Percentiles rank a stretch among this genome's conserved stretches.
Conservation (phyloP, 2,329 filamentous ascomycete genomes). For the Fusarium sacchari region DNA sequence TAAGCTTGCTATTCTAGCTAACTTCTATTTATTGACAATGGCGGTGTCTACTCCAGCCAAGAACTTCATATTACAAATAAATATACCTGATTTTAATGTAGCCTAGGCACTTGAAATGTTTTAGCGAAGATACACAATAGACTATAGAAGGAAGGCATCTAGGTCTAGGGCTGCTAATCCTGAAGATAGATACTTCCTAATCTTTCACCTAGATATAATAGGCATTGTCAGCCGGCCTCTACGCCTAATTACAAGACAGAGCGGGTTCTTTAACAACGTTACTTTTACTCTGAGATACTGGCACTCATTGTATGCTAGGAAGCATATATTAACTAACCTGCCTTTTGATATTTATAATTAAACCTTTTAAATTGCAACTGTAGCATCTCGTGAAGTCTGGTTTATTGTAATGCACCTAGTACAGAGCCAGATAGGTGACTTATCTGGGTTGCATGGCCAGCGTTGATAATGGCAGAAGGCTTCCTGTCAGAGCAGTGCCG, state of each 20-base stretch:
- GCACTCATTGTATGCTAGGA: background rate
- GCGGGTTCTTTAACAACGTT: background rate
- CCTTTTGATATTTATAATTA: background rate
- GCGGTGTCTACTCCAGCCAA: background rate
- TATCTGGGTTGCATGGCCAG: background rate
- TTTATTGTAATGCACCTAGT: constrained; percentile 4
- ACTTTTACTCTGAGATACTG: background rate
- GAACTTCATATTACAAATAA: background rate
- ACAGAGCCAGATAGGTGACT: background rate
- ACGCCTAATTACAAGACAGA: background rate
- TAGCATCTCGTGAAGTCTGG: background rate
- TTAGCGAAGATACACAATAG: background rate
- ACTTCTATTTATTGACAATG: background rate
- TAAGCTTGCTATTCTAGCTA: background rate
- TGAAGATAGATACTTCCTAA: too few species aligned
- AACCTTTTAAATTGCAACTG: background rate
- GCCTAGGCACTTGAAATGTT: background rate
- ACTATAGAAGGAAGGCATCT: background rate
- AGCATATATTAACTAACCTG: background rate
- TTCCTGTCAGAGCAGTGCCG: background rate
- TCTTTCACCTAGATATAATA: too few species aligned
- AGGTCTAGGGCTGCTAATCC: too few species aligned
- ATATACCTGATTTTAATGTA: background rate
- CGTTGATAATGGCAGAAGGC: background rate
- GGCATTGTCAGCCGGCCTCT: background rate